Conservation (phyloP, 2,329 filamentous ascomycete genomes). For the Arthrinium puccinioides region DNA sequence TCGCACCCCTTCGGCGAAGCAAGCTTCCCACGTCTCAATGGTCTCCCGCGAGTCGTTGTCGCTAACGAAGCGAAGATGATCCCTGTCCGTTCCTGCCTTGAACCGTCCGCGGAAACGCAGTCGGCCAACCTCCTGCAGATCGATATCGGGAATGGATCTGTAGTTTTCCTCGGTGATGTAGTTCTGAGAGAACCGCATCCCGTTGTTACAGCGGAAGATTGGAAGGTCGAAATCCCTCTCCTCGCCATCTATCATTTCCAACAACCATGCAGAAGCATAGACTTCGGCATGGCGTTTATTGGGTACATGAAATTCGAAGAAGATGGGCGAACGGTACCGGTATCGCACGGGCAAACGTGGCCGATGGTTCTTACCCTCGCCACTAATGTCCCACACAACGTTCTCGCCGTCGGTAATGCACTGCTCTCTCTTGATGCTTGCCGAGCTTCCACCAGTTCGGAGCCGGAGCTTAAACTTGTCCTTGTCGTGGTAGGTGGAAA, state of each 20-base stretch:
- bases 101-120: slow-evolving; percentile 75
- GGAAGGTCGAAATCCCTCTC: slow-evolving; percentile 76
- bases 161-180: slow-evolving; percentile 81
- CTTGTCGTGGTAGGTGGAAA: slow-evolving; percentile 45
- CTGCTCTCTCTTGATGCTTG: slow-evolving; percentile 55
- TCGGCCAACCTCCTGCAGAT: slow-evolving; percentile 73
- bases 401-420: slow-evolving; percentile 55
- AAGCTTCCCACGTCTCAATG: slow-evolving; percentile 91
- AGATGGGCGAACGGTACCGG: slow-evolving; percentile 81
- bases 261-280: slow-evolving; percentile 79
- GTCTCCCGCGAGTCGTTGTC: slow-evolving; percentile 90
- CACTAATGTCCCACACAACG: slow-evolving; percentile 42
- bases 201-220: slow-evolving; percentile 76
- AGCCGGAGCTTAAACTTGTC: slow-evolving; percentile 69
- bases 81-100: slow-evolving; percentile 82
- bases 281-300: slow-evolving; percentile 65
- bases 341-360: slow-evolving; percentile 81
- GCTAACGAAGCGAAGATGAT: slow-evolving; percentile 74
- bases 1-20: slow-evolving; percentile 79
- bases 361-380: slow-evolving; percentile 28
- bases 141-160: slow-evolving; percentile 61
- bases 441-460: slow-evolving; percentile 77
- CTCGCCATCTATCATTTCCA: slow-evolving; percentile 76
- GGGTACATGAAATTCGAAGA: slow-evolving; percentile 73
- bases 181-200: slow-evolving; percentile 76